phyloP scores from a whole-genome alignment of 345 rosid species.

The Angophora floribunda region DNA sequence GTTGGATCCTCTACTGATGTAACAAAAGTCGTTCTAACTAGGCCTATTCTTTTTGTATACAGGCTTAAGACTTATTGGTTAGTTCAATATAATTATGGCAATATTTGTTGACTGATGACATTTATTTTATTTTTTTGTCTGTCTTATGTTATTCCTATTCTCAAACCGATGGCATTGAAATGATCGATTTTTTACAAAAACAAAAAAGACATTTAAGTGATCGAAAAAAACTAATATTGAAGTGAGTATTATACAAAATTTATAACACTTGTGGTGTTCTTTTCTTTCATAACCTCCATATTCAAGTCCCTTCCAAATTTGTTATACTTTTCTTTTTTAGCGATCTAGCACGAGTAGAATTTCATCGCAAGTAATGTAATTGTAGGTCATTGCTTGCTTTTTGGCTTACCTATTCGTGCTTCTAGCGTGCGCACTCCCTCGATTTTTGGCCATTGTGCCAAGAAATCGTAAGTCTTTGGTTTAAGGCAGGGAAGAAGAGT shows the following conservation, averaged over 20 bases:
- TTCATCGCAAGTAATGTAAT: background rate
- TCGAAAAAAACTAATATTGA: too few relatives aligned
- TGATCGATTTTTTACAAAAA: accelerated
- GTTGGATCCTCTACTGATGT: background rate
- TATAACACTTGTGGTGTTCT: too few relatives aligned
- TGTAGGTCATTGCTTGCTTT: background rate
- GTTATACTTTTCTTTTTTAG: background rate
- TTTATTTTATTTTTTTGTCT: too few relatives aligned
- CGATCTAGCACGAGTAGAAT: background rate
- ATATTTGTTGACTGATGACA: background rate
- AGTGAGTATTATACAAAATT: accelerated
- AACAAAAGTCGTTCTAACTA: background rate
- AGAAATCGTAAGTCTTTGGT: background rate
- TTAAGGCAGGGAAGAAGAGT: background rate
- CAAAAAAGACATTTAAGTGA: accelerated
- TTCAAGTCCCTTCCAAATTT: background rate
- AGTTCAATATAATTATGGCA: background rate
- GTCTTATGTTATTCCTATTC: too few relatives aligned
- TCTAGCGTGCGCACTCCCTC: background rate
- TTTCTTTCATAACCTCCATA: background rate
- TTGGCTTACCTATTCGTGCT: background rate
- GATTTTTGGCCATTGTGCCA: background rate
- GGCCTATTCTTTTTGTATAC: background rate
- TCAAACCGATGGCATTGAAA: too few relatives aligned
- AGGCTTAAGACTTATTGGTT: background rate